A percentile compares a stretch with the other conserved stretches of the same genome.
phyloP scores from a whole-genome alignment of 2,329 filamentous ascomycete genomes.

The Ophiostoma sp. region DNA sequence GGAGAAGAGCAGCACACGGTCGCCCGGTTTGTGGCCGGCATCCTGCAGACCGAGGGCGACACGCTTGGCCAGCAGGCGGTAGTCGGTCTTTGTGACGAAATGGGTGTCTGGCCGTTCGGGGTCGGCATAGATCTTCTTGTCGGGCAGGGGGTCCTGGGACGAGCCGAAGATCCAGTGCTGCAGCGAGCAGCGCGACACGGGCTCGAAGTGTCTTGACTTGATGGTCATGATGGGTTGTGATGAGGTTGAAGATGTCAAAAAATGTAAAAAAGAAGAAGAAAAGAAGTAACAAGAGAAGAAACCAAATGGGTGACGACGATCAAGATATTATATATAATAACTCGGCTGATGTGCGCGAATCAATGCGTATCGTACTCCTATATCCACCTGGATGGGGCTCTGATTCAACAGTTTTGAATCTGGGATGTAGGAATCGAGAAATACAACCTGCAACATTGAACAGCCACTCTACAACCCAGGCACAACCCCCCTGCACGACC shows the following conservation, averaged over 20 bases:
- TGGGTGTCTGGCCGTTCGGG: conserved; percentile 62
- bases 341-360: background rate
- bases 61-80: conserved; percentile 66
- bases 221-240: conserved; percentile 40
- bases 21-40: conserved; percentile 60
- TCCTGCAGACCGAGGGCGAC: conserved; percentile 62
- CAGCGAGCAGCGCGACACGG: conserved; percentile 46
- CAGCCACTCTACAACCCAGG: background rate
- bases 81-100: conserved; percentile 58
- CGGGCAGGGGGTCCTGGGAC: conserved; percentile 39
- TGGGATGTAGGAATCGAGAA: background rate
- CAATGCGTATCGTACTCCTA: background rate
- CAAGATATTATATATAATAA: no score
- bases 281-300: background rate
- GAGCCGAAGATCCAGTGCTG: conserved; percentile 54
- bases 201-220: conserved; percentile 42
- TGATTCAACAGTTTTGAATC: background rate
- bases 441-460: background rate
- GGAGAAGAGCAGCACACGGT: conserved; percentile 68
- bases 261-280: background rate
- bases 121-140: conserved; percentile 54
- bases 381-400: background rate
- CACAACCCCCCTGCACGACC: background rate
- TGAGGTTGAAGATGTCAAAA: background rate
- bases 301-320: background rate